Evolutionary conservation across 176 grass and related monocot species (phyloP).

Genomic region (Oryza punctata): DNA sequence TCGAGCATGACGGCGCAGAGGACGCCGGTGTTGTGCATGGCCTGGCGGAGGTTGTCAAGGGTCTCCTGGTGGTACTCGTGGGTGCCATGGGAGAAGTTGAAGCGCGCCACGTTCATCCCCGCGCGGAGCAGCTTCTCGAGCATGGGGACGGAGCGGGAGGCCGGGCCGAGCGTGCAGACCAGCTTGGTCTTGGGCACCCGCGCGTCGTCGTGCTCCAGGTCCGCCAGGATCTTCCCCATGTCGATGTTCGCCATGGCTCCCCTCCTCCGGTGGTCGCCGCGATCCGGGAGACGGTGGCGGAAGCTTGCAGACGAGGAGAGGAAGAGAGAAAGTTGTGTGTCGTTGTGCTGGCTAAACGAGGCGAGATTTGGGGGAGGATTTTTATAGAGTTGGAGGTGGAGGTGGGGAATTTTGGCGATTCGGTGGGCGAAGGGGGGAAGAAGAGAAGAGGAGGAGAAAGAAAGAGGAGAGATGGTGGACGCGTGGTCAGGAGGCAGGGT

Average conservation of each 20-base stretch:
- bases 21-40: slow-evolving; percentile 89
- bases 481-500: slow-evolving; percentile 18
- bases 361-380: slow-evolving; percentile 13
- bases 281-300: slow-evolving; percentile 19
- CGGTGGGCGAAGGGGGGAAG: slow-evolving; percentile 35
- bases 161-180: slow-evolving; percentile 93
- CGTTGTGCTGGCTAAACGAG: neutral
- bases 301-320: neutral
- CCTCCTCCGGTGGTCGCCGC: neutral
- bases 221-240: slow-evolving; percentile 66
- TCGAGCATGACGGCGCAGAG: slow-evolving; percentile 95
- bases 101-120: slow-evolving; percentile 93
- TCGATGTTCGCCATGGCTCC: slow-evolving; percentile 70
- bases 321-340: neutral
- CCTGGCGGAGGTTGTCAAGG: slow-evolving; percentile 67
- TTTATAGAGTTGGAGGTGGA: slow-evolving; percentile 15
- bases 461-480: slow-evolving; percentile 1
- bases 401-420: slow-evolving; percentile 40
- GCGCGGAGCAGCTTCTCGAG: slow-evolving; percentile 91
- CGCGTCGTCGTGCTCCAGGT: slow-evolving; percentile 36
- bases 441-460: neutral
- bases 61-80: slow-evolving; percentile 97
- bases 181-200: slow-evolving; percentile 78
- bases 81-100: slow-evolving; percentile 94
- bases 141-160: slow-evolving; percentile 82